Percentiles rank a stretch among this genome's conserved stretches.
Evolutionary conservation across 768 basidiomycete genomes (phyloP).

Genomic region (Naematelia aurantialba): DNA sequence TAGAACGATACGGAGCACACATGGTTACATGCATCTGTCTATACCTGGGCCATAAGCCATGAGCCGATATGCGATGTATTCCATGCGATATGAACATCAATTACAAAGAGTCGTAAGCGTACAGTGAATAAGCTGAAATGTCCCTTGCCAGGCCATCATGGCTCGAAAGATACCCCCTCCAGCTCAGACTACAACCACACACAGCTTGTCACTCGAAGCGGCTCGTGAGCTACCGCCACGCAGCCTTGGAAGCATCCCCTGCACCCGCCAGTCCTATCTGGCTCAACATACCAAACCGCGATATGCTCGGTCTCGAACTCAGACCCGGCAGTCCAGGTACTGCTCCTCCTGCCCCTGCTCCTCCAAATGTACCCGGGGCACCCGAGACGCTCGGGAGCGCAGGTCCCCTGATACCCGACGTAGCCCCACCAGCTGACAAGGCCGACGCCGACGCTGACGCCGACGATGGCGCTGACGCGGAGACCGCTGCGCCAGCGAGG

Average conservation of each 20-base stretch:
- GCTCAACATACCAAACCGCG: neutral
- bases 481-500: neutral
- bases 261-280: neutral
- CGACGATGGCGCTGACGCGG: neutral
- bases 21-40: too few relatives aligned
- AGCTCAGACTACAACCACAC: too few relatives aligned
- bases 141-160: too few relatives aligned
- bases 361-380: too few relatives aligned
- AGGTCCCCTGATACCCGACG: too few relatives aligned
- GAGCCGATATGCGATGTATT: neutral
- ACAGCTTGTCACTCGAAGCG: too few relatives aligned
- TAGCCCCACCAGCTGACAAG: too few relatives aligned
- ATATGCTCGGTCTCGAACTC: neutral
- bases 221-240: neutral
- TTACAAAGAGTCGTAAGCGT: neutral
- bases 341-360: neutral
- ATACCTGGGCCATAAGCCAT: too few relatives aligned
- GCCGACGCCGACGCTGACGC: too few relatives aligned
- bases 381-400: too few relatives aligned
- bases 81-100: neutral
- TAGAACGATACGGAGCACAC: too few relatives aligned
- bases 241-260: constrained; percentile 1
- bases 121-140: neutral
- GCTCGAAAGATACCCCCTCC: too few relatives aligned
- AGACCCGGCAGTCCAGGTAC: neutral